Conservation (phyloP, 371 early-diverging fungal species). For the Haplosporangium sp. region DNA sequence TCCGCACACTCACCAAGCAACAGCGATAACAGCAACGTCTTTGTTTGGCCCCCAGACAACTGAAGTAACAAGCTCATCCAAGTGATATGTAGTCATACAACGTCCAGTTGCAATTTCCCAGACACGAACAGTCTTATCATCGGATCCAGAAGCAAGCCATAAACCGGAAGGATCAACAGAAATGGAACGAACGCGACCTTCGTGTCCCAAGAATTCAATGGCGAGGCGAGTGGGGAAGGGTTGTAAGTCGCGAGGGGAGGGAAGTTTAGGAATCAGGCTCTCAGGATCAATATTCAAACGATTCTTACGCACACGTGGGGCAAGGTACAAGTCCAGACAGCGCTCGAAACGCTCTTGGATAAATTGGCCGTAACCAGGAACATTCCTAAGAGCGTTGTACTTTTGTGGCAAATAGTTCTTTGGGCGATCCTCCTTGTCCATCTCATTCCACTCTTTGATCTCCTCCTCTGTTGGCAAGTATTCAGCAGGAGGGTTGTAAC, state of each 20-base stretch:
- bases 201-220: slow-evolving; percentile 86
- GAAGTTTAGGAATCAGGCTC: slow-evolving; percentile 94
- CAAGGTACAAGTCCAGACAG: slow-evolving; percentile 96
- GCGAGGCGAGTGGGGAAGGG: slow-evolving; percentile 93
- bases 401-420: slow-evolving; percentile 90
- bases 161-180: slow-evolving; percentile 93
- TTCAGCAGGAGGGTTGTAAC: slow-evolving; percentile 98
- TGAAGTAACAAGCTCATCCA: slow-evolving; percentile 75
- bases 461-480: slow-evolving; percentile 90
- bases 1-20: slow-evolving; percentile 51
- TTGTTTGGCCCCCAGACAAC: slow-evolving; percentile 94
- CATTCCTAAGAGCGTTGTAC: slow-evolving; percentile 81
- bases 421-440: slow-evolving; percentile 85
- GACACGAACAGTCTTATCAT: slow-evolving; percentile 87
- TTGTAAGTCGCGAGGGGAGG: slow-evolving; percentile 93
- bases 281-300: slow-evolving; percentile 92
- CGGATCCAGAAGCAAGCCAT: slow-evolving; percentile 90
- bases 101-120: slow-evolving; percentile 96
- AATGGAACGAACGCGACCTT: slow-evolving; percentile 80
- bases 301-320: slow-evolving; percentile 92
- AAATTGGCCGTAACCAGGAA: slow-evolving; percentile 89
- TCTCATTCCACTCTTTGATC: slow-evolving; percentile 77
- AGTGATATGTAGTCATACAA: slow-evolving; percentile 80
- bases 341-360: slow-evolving; percentile 95
- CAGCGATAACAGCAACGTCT: slow-evolving; percentile 82